phyloP scores from a whole-genome alignment of 768 basidiomycete species.

The Sporobolomyces phaffii region DNA sequence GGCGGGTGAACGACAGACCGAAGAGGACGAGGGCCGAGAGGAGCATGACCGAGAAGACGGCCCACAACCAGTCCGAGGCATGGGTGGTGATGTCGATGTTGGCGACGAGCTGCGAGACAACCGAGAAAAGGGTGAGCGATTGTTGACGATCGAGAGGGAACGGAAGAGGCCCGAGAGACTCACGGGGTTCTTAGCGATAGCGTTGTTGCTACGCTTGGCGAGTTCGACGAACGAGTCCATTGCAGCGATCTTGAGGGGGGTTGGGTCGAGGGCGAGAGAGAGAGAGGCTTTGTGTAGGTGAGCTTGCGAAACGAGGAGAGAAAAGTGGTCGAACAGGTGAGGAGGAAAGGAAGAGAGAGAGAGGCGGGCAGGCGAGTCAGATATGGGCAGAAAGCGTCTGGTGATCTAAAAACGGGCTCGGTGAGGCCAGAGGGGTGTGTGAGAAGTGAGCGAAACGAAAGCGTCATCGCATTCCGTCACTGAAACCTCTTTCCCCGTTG shows the following conservation, averaged over 20 bases:
- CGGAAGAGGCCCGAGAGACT: neutral
- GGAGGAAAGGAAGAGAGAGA: neutral
- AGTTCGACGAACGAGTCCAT: neutral
- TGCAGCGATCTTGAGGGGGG: neutral
- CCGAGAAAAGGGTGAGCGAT: neutral
- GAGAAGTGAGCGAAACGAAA: neutral
- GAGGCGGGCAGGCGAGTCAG: neutral
- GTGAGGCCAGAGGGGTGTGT: too few species aligned
- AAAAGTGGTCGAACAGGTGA: too few species aligned
- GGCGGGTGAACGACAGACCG: slow-evolving; percentile 24
- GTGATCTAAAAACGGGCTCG: too few species aligned
- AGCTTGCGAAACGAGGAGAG: neutral
- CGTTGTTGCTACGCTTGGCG: slow-evolving; percentile 13
- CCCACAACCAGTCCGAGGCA: slow-evolving; percentile 57
- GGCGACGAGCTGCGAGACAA: neutral
- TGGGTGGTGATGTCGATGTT: slow-evolving; percentile 49
- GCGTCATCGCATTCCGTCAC: neutral
- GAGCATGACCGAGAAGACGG: slow-evolving; percentile 55
- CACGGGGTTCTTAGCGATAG: slow-evolving; percentile 3
- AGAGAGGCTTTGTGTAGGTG: neutral
- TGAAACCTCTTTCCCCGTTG: too few species aligned
- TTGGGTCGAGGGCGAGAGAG: neutral
- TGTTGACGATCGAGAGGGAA: too few species aligned
- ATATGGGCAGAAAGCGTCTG: neutral
- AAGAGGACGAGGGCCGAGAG: slow-evolving; percentile 49